A percentile compares a stretch with the other conserved stretches of the same genome.
Conservation (phyloP, 2,329 filamentous ascomycete genomes). For the Talaromyces amestolkiae region DNA sequence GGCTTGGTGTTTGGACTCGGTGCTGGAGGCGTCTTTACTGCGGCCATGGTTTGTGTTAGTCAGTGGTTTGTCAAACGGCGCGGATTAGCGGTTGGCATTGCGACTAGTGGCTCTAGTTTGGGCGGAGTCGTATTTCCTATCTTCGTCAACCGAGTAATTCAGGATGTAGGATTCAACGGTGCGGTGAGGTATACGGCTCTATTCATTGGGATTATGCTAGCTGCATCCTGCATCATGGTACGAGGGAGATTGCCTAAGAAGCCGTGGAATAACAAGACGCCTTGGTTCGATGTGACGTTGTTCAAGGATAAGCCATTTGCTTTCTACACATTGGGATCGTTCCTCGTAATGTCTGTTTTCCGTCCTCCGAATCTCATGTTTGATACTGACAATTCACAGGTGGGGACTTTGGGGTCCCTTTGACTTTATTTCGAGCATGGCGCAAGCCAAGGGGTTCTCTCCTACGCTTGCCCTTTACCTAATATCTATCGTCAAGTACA, state of each 20-base stretch:
- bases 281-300: slow-evolving; percentile 29
- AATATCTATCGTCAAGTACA: slow-evolving; percentile 30
- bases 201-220: slow-evolving; percentile 24
- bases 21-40: slow-evolving; percentile 7
- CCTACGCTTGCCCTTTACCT: slow-evolving; percentile 25
- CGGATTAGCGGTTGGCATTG: slow-evolving; percentile 54
- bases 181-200: slow-evolving; percentile 26
- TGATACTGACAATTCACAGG: slow-evolving; percentile 13
- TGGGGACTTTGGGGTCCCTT: slow-evolving; percentile 29
- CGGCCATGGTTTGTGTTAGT: slow-evolving; percentile 9
- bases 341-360: slow-evolving; percentile 26
- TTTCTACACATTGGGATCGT: slow-evolving; percentile 28
- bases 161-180: slow-evolving; percentile 23
- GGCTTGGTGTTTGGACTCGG: slow-evolving; percentile 49
- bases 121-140: slow-evolving; percentile 29
- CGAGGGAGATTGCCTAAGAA: slow-evolving; percentile 29
- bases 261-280: slow-evolving; percentile 27
- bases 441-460: slow-evolving; percentile 22
- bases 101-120: slow-evolving; percentile 45
- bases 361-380: neutral
- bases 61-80: slow-evolving; percentile 57
- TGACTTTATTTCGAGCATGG: slow-evolving; percentile 26
- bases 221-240: slow-evolving; percentile 23
- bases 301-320: slow-evolving; percentile 29
- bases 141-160: slow-evolving; percentile 23